phyloP scores from a whole-genome alignment of 2,329 filamentous ascomycete species.

The Xylogone sp. region DNA sequence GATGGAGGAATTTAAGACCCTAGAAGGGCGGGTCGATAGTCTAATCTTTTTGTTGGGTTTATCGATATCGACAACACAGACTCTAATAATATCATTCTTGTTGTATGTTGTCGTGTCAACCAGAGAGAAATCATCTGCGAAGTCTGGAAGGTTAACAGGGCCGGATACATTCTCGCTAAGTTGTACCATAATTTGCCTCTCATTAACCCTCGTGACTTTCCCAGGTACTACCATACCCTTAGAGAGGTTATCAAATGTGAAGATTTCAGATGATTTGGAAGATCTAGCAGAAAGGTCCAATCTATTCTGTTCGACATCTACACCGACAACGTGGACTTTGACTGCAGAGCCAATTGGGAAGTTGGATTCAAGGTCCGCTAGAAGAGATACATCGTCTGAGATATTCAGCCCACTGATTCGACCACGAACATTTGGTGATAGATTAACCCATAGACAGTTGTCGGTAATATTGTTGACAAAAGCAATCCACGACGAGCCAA shows the following conservation, averaged over 20 bases:
- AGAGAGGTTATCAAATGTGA: slow-evolving; percentile 69
- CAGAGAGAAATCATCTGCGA: slow-evolving; percentile 81
- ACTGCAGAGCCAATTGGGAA: slow-evolving; percentile 91
- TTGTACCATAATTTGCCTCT: slow-evolving; percentile 80
- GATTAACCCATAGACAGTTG: slow-evolving; percentile 82
- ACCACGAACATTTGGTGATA: slow-evolving; percentile 84
- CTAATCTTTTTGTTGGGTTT: slow-evolving; percentile 77
- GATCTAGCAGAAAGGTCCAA: slow-evolving; percentile 80
- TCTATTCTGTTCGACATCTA: slow-evolving; percentile 69
- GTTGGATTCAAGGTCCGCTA: slow-evolving; percentile 71
- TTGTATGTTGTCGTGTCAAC: slow-evolving; percentile 71
- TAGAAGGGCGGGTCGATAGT: slow-evolving; percentile 81
- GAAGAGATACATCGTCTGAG: slow-evolving; percentile 77
- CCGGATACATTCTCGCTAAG: slow-evolving; percentile 77
- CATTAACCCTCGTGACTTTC: slow-evolving; percentile 79
- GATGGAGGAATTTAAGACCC: slow-evolving; percentile 81
- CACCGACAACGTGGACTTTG: slow-evolving; percentile 70
- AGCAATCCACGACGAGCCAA: slow-evolving; percentile 69
- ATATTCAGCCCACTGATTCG: slow-evolving; percentile 79
- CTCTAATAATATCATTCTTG: slow-evolving; percentile 83
- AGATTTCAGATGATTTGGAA: slow-evolving; percentile 47
- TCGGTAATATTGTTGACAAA: slow-evolving; percentile 88
- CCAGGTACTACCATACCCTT: slow-evolving; percentile 79
- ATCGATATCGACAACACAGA: slow-evolving; percentile 81
- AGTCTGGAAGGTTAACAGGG: slow-evolving; percentile 75